Evolutionary conservation across 805 yeast genomes (phyloP).

Genomic region (Citeromyces matritensis): DNA sequence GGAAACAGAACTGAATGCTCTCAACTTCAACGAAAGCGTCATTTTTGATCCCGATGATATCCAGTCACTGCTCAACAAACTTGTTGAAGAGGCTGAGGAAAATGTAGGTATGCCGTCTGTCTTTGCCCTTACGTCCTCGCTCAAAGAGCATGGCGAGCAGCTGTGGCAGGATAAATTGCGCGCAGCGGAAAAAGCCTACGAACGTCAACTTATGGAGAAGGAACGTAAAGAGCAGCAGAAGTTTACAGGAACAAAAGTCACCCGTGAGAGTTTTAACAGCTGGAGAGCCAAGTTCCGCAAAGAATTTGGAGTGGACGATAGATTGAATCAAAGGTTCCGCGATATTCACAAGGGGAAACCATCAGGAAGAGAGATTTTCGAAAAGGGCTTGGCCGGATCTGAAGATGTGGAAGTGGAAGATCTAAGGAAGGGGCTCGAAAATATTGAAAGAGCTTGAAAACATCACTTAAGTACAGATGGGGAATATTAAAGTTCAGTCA

Average conservation of each 20-base stretch:
- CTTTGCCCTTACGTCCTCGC: constrained; percentile 59
- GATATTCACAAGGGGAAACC: constrained; percentile 61
- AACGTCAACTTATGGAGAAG: constrained; percentile 38
- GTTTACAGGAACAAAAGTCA: constrained; percentile 83
- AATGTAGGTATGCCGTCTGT: constrained; percentile 87
- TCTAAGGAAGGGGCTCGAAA: constrained; percentile 1
- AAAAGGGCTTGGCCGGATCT: constrained; percentile 68
- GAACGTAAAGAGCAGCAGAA: constrained; percentile 82
- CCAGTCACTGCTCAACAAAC: constrained; percentile 19
- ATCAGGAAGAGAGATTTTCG: constrained; percentile 84
- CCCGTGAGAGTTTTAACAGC: constrained; percentile 49
- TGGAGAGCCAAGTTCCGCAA: constrained; percentile 67
- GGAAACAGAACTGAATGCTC: constrained; percentile 26
- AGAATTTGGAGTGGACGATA: constrained; percentile 57
- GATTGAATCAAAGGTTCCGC: constrained; percentile 32
- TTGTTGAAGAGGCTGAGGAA: constrained; percentile 51
- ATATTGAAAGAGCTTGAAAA: not conserved
- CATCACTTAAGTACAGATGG: not conserved
- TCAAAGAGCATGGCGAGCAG: constrained; percentile 73
- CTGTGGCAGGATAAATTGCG: constrained; percentile 45
- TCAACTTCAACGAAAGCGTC: constrained; percentile 28
- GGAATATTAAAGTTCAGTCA: not conserved
- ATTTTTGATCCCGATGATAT: constrained; percentile 36
- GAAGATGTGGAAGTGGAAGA: constrained; percentile 33
- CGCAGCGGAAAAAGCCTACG: constrained; percentile 37